phyloP scores from a whole-genome alignment of 2,329 filamentous ascomycete species.

The Huntiella abstrusa region DNA sequence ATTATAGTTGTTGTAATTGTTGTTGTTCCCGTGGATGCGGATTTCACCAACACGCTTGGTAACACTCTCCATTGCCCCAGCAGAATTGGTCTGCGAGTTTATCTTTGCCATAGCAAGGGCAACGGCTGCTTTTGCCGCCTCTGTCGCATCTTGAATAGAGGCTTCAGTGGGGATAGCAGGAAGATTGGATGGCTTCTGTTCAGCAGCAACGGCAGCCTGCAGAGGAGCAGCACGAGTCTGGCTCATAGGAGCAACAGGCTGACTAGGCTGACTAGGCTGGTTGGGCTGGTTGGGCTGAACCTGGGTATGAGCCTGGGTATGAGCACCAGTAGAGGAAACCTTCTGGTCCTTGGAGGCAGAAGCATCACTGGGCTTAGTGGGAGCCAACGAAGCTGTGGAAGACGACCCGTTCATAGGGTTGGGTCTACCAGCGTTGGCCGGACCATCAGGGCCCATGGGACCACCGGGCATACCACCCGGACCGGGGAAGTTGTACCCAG shows the following conservation, averaged over 20 bases:
- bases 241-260: slow-evolving; percentile 13
- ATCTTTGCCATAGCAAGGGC: slow-evolving; percentile 64
- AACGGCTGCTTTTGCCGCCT: slow-evolving; percentile 58
- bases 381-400: slow-evolving; percentile 18
- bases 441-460: slow-evolving; percentile 6
- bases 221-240: slow-evolving; percentile 20
- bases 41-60: slow-evolving; percentile 61
- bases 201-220: slow-evolving; percentile 14
- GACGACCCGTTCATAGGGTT: slow-evolving; percentile 17
- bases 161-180: slow-evolving; percentile 19
- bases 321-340: not conserved
- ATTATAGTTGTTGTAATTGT: slow-evolving; percentile 20
- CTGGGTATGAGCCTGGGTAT: not conserved
- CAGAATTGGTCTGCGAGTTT: slow-evolving; percentile 13
- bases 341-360: not conserved
- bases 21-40: slow-evolving; percentile 41
- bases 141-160: slow-evolving; percentile 46
- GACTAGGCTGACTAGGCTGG: slow-evolving; percentile 29
- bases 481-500: slow-evolving; percentile 39
- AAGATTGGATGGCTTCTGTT: too few species aligned
- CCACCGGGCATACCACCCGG: slow-evolving; percentile 3
- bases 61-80: slow-evolving; percentile 44
- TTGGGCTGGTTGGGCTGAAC: not conserved
- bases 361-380: not conserved
- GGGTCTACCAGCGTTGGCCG: not conserved